Conservation (phyloP, 2,329 filamentous ascomycete species). For the Pseudogymnoascus sp. region DNA sequence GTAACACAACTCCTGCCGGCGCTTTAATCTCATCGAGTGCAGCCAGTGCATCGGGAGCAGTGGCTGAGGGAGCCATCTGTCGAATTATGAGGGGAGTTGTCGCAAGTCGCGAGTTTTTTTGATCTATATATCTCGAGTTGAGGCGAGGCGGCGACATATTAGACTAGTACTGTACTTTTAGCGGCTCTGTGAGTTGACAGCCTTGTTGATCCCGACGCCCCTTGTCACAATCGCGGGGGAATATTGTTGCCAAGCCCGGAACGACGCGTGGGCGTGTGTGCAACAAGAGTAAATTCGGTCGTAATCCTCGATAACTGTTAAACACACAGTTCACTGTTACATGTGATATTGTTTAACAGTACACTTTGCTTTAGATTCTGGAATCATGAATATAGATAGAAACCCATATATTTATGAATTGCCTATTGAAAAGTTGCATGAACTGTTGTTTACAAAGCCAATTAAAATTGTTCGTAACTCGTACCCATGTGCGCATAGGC, state of each 20-base stretch:
- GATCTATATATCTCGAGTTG: constrained; percentile 1
- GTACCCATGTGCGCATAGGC: neutral
- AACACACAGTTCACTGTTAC: neutral
- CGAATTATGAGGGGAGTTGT: neutral
- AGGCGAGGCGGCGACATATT: constrained; percentile 8
- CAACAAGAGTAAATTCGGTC: neutral
- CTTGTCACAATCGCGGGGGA: neutral
- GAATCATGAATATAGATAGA: neutral
- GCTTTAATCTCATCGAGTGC: constrained; percentile 65
- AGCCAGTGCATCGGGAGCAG: constrained; percentile 47
- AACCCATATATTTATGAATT: neutral
- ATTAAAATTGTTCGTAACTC: constrained; percentile 6
- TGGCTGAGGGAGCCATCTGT: constrained; percentile 30
- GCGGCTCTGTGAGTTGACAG: constrained; percentile 2
- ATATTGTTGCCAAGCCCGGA: constrained; percentile 1
- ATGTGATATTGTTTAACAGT: neutral
- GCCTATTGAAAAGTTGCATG: constrained; percentile 5
- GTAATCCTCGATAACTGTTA: neutral
- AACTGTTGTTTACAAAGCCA: neutral
- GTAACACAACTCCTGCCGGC: constrained; percentile 77
- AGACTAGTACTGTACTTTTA: constrained; percentile 5
- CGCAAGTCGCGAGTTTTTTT: constrained; percentile 5
- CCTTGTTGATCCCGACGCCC: constrained; percentile 7
- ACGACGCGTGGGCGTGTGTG: neutral
- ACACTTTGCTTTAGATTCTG: neutral